Base-by-base conservation (phyloP, 2,329 filamentous ascomycete species). In the Talaromyces piceae region DNA sequence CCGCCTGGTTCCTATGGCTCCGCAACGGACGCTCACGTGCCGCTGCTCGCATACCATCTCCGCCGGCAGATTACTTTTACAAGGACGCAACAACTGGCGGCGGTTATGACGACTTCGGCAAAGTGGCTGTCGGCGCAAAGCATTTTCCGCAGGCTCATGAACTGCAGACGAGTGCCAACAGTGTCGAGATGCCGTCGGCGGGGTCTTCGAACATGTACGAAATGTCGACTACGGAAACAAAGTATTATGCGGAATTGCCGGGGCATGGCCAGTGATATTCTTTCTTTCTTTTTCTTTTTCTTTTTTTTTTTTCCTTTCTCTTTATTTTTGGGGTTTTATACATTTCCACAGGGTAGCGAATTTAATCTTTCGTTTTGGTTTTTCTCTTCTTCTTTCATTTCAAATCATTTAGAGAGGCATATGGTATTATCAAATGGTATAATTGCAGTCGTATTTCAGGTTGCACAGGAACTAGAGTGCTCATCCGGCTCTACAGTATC, bases 241-340 rank as follows among this genome's bases (percentile, higher is more conserved):
- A 31, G 13, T 46, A 20, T 46, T 46, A 27, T 30, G 25, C 27
- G n/a, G 44, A 46, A 26, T 16, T 46, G 25, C 44, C 44, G n/a
- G 44, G 44, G 25, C 25, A 46, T 28, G n/a, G 23, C 13, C 4
- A 11, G 11, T 25, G 28, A 16, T 43, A 9, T 23, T 22, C 5
- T 23, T 13, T 41, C 4, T 11, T 23, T 5, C 25, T 22, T 2
- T 25, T 2, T 43, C 11, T 22, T 13, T 22, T 23, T 41, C 16
- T 41, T 33, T 33, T 33, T 6, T 33, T 18, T 31, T 31, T 31
- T 31, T 33, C 18, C 18, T 33, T 33, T 4, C 11, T n/a, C 30
- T 33, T 7, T 33, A 33, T 16, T 33, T 3, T 16, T 18, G 2
- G 31, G n/a, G n/a, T n/a, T n/a, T n/a, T n/a, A n/a, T n/a, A n/a